phyloP scores from a whole-genome alignment of 306 rosid species.

The apple (Malus domestica) region DNA sequence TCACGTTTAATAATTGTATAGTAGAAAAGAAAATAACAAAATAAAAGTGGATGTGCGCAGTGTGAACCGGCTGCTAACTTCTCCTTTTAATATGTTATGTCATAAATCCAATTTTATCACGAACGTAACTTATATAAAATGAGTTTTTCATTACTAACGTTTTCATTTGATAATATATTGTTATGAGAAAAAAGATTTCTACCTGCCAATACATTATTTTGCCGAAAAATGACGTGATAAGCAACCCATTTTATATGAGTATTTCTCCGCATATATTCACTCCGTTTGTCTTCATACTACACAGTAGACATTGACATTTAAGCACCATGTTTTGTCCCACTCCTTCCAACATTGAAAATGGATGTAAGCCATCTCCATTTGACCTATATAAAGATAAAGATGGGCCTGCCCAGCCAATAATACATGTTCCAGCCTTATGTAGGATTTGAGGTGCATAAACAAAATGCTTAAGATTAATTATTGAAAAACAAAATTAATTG shows the following conservation, averaged over 20 bases:
- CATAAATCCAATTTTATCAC: no score
- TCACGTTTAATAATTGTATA: not conserved
- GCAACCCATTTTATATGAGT: not conserved
- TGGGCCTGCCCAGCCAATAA: constrained; percentile 15
- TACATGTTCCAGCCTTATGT: not conserved
- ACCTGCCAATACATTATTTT: no score
- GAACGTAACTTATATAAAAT: no score
- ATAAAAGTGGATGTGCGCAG: not conserved
- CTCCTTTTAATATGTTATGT: not conserved
- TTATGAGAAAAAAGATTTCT: no score
- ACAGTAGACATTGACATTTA: not conserved
- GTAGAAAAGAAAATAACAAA: not conserved
- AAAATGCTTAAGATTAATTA: no score
- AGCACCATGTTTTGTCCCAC: constrained; percentile 8
- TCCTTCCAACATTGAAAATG: constrained; percentile 5
- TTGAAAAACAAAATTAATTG: no score
- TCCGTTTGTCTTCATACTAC: not conserved
- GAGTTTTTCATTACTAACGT: no score
- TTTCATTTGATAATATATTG: no score
- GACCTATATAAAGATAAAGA: not conserved
- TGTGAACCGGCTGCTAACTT: not conserved
- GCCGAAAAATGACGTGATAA: no score
- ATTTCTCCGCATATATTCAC: not conserved
- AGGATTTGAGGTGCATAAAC: not conserved
- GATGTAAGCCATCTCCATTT: constrained; percentile 17